These are phyloP conservation scores for Escallonia herrerae DNA, from an alignment of 129 eudicot genomes.

Conservation along the genomic window DNA sequence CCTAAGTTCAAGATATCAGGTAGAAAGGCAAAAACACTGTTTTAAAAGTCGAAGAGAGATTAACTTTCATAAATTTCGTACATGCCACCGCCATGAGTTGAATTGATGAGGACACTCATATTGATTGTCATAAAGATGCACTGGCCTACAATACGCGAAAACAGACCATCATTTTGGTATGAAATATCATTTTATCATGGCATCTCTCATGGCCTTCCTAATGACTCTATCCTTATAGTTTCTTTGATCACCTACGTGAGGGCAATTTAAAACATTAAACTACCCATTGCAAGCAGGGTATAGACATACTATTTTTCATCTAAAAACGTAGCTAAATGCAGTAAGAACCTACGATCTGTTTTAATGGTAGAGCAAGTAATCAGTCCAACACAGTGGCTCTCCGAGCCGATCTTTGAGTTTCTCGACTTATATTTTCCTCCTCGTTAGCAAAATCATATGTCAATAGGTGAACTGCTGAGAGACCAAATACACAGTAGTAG, in stretches of 20 bases:
- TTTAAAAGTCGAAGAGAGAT: too few species aligned
- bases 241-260: constrained; percentile 86
- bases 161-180: constrained; percentile 96
- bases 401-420: constrained; percentile 51
- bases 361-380: constrained; percentile 69
- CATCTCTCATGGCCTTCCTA: constrained; percentile 90
- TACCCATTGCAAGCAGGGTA: too few species aligned
- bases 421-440: constrained; percentile 81
- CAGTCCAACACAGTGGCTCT: constrained; percentile 64
- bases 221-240: constrained; percentile 84
- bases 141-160: constrained; percentile 74
- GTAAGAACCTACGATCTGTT: constrained; percentile 55
- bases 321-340: too few species aligned
- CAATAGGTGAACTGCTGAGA: too few species aligned
- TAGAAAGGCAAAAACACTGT: too few species aligned
- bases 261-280: too few species aligned
- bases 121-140: constrained; percentile 69
- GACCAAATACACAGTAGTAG: too few species aligned
- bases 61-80: too few species aligned
- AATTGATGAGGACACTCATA: constrained; percentile 64
- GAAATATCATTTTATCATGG: constrained; percentile 68
- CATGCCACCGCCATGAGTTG: constrained; percentile 98
- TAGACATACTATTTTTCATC: too few species aligned
- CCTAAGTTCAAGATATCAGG: too few species aligned
- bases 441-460: too few species aligned